Conservation (phyloP, 2,329 filamentous ascomycete species). For the Diaporthe velutina region DNA sequence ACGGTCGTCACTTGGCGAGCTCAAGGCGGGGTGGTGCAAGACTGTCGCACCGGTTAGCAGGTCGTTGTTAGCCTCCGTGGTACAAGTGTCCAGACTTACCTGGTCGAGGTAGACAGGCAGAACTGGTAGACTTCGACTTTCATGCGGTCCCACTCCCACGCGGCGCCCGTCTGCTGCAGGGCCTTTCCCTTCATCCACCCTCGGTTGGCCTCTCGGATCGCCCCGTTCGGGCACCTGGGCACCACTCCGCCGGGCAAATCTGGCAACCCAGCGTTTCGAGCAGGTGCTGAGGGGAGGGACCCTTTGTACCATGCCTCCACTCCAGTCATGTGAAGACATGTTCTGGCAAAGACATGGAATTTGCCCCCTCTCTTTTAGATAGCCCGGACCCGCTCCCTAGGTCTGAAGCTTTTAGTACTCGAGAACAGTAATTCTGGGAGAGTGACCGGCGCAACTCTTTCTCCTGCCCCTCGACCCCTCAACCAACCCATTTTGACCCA, state of each 20-base stretch:
- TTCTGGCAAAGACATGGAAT: background rate
- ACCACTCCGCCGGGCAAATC: slow-evolving; percentile 10
- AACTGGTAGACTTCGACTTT: too few relatives aligned
- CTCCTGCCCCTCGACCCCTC: background rate
- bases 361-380: background rate
- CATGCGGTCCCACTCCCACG: slow-evolving; percentile 26
- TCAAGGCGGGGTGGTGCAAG: background rate
- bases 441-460: background rate
- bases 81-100: background rate
- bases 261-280: background rate
- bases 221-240: slow-evolving; percentile 20
- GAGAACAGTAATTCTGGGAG: background rate
- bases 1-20: background rate
- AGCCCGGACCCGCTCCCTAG: background rate
- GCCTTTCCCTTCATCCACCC: slow-evolving; percentile 15
- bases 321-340: background rate
- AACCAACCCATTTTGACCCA: background rate
- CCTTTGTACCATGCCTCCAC: background rate
- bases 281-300: background rate
- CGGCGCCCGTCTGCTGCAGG: slow-evolving; percentile 27
- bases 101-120: too few relatives aligned
- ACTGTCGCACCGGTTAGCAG: slow-evolving; percentile 1
- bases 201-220: slow-evolving; percentile 36
- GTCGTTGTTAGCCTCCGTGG: background rate
- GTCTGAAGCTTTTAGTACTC: background rate